These are phyloP conservation scores for Psilocybe mexicana DNA, from an alignment of 1,284 basidiomycete species.

Conservation along the genomic window DNA sequence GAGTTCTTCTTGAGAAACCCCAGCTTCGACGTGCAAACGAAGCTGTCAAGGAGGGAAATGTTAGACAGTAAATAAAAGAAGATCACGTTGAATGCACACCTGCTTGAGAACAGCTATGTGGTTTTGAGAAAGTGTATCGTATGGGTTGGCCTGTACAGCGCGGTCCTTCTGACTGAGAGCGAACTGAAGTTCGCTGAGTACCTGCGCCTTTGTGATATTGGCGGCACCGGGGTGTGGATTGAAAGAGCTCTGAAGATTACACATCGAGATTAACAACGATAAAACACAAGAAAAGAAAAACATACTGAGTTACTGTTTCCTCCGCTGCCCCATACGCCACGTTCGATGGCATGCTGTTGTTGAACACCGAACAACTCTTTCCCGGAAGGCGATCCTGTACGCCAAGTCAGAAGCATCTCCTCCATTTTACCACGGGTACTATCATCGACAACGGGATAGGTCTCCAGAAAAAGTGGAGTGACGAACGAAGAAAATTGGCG, in stretches of 20 bases:
- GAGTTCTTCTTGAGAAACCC: conserved; percentile 80
- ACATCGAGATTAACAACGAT: neutral
- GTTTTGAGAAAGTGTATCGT: conserved; percentile 60
- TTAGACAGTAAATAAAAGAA: neutral
- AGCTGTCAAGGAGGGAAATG: conserved; percentile 46
- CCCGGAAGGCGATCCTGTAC: conserved; percentile 77
- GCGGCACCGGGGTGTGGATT: conserved; percentile 36
- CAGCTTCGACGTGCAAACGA: conserved; percentile 73
- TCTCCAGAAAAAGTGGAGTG: conserved; percentile 78
- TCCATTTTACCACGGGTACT: conserved; percentile 90
- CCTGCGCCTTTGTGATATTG: conserved; percentile 69
- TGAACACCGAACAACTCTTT: conserved; percentile 81
- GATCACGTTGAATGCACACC: conserved; percentile 39
- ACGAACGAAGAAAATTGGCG: conserved; percentile 78
- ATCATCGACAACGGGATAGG: conserved; percentile 84
- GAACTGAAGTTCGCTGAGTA: conserved; percentile 79
- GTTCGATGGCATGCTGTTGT: conserved; percentile 74
- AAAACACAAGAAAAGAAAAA: conserved; percentile 16
- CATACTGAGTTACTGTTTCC: conserved; percentile 36
- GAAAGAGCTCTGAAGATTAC: conserved; percentile 20
- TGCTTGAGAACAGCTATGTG: conserved; percentile 75
- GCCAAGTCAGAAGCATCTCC: conserved; percentile 93
- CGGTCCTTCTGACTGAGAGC: conserved; percentile 77
- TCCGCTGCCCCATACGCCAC: conserved; percentile 71
- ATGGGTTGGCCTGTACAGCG: conserved; percentile 61